Evolutionary conservation across 169 alveolate species (phyloP), one percentile per base, ranked within the genome.

Genomic region (Perkinsus marinus): DNA sequence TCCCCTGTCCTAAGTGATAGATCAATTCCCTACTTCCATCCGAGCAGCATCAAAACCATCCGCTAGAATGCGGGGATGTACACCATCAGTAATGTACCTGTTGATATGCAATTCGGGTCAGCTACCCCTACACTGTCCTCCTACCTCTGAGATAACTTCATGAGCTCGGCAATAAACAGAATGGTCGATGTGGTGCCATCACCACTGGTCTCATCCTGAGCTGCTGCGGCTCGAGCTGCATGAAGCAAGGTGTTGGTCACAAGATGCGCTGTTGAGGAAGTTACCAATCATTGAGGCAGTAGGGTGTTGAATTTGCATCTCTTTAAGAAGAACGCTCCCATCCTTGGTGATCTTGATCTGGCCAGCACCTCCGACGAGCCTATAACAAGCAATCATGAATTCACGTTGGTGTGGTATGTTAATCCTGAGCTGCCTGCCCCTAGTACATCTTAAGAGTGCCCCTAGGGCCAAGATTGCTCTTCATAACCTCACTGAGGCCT

Each of bases 221-320:
- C 99, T 13, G 99, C 97, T 38, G 99, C 98, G 34, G 99, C 99
- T 92, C 99, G 95, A 41, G 99, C 99, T 57, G 79, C 3, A 57
- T 13, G n/a, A n/a, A n/a, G n/a, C n/a, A n/a, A n/a, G n/a, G n/a
- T 43, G 17, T 9, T 43, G 17, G 17, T 9, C 9, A 43, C 17
- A 9, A 17, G 9, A 43, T 9, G 68, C 68, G 9, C 17, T 17
- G 17, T 10, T n/a, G n/a, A n/a, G 26, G 26, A 17, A 17, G 26
- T 30, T 57, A 57, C 79, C 79, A 79, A 99, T 97, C 99, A 99
- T 98, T 92, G 99, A 97, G 19, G 99, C 99, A 9, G 99, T 99
- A 10, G 99, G 99, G 95, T 99, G 99, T 92, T 98, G 98, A 57
- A 99, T 98, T 96, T 98, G 98, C 99, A 99, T 99, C 92, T 99